phyloP scores from a whole-genome alignment of 257 asterid genomes.

The Lantana camara region DNA sequence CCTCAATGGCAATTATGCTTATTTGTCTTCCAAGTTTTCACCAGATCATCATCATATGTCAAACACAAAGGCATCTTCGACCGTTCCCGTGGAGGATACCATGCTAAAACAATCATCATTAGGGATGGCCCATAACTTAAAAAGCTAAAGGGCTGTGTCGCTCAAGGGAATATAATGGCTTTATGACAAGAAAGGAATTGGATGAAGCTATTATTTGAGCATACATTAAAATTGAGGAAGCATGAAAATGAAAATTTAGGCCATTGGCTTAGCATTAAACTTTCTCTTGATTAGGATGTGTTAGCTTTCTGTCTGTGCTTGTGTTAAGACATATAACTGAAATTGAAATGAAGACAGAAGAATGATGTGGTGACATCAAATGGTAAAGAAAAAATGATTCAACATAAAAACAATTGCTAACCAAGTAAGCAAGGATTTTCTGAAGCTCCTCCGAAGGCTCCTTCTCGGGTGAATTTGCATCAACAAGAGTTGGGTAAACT shows the following conservation, averaged over 20 bases:
- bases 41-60: slow-evolving; percentile 13
- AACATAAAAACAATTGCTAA: slow-evolving; percentile 41
- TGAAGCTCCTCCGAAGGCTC: slow-evolving; percentile 93
- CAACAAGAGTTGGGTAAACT: slow-evolving; percentile 93
- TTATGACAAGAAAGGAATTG: slow-evolving; percentile 5
- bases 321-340: neutral
- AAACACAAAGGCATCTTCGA: slow-evolving; percentile 16
- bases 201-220: neutral
- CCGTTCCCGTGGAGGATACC: slow-evolving; percentile 5
- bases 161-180: slow-evolving; percentile 18
- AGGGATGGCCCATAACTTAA: neutral
- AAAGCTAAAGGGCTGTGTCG: slow-evolving; percentile 8
- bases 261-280: neutral
- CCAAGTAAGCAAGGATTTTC: slow-evolving; percentile 85
- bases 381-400: slow-evolving; percentile 15
- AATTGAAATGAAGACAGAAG: slow-evolving; percentile 2
- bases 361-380: slow-evolving; percentile 14
- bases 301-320: neutral
- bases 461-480: slow-evolving; percentile 80
- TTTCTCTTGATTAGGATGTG: slow-evolving; percentile 7
- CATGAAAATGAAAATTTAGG: neutral
- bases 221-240: slow-evolving; percentile 2
- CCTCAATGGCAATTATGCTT: neutral
- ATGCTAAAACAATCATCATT: slow-evolving; percentile 24
- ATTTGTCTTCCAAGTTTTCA: neutral